Percentiles rank a stretch among this genome's conserved stretches.
Evolutionary conservation across 768 basidiomycete genomes (phyloP).

Genomic region (Mycena kentingensis): DNA sequence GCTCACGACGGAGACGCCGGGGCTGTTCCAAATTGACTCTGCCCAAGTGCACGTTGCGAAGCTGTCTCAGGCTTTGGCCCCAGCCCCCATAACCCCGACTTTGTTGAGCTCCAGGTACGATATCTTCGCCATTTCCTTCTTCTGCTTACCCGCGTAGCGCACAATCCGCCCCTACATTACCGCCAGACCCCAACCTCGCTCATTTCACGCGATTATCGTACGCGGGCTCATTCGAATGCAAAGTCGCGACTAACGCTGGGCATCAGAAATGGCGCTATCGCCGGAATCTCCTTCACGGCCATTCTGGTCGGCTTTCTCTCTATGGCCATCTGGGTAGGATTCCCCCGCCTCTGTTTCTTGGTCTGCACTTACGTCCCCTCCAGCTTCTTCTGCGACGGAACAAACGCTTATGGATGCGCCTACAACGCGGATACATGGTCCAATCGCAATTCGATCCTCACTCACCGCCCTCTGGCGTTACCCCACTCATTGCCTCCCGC

Average conservation of each 20-base stretch:
- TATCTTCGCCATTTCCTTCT: too few species aligned
- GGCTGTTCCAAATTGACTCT: conserved; percentile 32
- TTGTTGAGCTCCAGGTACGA: too few species aligned
- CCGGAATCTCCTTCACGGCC: conserved; percentile 15
- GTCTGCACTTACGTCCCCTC: background rate
- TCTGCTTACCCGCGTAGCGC: too few species aligned
- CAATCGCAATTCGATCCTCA: conserved; percentile 31
- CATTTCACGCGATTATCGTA: background rate
- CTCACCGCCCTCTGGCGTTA: conserved; percentile 7
- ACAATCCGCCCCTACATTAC: background rate
- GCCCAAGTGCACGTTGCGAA: conserved; percentile 26
- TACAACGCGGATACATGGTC: conserved; percentile 31
- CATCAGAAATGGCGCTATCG: conserved; percentile 18
- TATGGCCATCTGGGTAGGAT: conserved; percentile 22
- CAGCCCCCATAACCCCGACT: too few species aligned
- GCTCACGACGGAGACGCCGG: conserved; percentile 4
- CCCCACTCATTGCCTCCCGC: background rate
- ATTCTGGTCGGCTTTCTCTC: conserved; percentile 21
- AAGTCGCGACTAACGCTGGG: background rate
- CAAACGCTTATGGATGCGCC: conserved; percentile 28
- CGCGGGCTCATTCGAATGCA: background rate
- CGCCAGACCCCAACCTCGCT: background rate
- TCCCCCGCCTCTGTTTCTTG: background rate
- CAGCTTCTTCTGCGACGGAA: conserved; percentile 27
- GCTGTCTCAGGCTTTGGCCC: background rate